Percentiles rank a stretch among this genome's conserved stretches.
phyloP scores from a whole-genome alignment of 805 yeast species.

The Wickerhamiella allomyrinae region DNA sequence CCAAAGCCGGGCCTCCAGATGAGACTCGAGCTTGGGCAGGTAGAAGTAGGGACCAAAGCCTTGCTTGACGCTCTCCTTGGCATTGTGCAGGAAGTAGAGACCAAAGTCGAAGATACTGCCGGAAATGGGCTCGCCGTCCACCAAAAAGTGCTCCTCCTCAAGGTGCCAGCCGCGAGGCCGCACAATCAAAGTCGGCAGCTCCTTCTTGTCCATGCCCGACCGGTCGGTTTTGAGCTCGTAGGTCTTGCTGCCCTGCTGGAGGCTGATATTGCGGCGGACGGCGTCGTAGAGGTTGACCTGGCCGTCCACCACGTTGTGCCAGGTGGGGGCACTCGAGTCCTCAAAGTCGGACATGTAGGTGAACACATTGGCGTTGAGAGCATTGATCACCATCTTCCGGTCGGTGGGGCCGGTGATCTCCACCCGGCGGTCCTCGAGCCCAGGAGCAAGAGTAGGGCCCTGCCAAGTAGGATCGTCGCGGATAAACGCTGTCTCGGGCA shows the following conservation, averaged over 20 bases:
- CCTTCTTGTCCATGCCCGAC: slow-evolving; percentile 23
- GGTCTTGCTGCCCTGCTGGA: slow-evolving; percentile 26
- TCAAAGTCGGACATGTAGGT: slow-evolving; percentile 69
- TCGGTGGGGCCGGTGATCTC: slow-evolving; percentile 70
- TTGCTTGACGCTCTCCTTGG: slow-evolving; percentile 38
- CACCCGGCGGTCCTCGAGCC: slow-evolving; percentile 55
- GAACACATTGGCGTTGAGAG: slow-evolving; percentile 52
- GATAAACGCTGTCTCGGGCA: slow-evolving; percentile 48
- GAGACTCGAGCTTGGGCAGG: slow-evolving; percentile 66
- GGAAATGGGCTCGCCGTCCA: slow-evolving; percentile 53
- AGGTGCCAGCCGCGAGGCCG: slow-evolving; percentile 64
- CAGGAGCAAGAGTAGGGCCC: slow-evolving; percentile 55
- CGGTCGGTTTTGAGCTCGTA: slow-evolving; percentile 42
- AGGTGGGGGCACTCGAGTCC: slow-evolving; percentile 59
- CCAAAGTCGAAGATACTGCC: slow-evolving; percentile 61
- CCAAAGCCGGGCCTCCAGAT: slow-evolving; percentile 63
- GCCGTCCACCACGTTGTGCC: slow-evolving; percentile 53
- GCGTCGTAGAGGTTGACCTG: slow-evolving; percentile 60
- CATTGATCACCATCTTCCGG: slow-evolving; percentile 62
- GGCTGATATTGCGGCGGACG: slow-evolving; percentile 40
- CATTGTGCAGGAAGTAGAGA: slow-evolving; percentile 55
- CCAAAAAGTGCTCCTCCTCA: slow-evolving; percentile 47
- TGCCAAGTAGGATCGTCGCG: slow-evolving; percentile 58
- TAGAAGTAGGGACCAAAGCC: slow-evolving; percentile 63
- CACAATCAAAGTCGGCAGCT: slow-evolving; percentile 39